phyloP scores from a whole-genome alignment of 2,329 filamentous ascomycete species.

The Beauveria pseudobassiana region DNA sequence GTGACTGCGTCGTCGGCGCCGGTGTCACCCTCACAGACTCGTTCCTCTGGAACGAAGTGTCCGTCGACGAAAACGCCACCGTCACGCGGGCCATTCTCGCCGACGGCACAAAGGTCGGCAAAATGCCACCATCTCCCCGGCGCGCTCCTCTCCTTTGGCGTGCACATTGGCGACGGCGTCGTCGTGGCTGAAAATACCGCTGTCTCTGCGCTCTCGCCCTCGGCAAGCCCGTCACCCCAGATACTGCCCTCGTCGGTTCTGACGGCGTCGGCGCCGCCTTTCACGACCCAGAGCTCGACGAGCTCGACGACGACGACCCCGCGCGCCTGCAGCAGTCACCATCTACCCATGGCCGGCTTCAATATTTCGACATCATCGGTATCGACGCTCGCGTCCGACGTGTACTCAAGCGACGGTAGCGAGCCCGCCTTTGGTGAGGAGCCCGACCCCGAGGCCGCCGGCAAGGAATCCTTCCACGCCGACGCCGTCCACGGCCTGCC shows the following conservation, averaged over 20 bases:
- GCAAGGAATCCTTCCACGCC: constrained; percentile 60
- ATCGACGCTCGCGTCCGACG: constrained; percentile 56
- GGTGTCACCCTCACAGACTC: constrained; percentile 73
- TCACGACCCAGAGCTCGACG: constrained; percentile 39
- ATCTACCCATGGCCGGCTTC: constrained; percentile 44
- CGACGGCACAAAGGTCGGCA: constrained; percentile 62
- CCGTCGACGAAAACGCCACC: constrained; percentile 65
- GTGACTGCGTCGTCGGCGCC: constrained; percentile 77
- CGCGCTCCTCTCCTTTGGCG: constrained; percentile 71
- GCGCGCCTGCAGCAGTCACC: constrained; percentile 43
- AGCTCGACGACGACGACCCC: constrained; percentile 43
- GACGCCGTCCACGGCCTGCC: constrained; percentile 84
- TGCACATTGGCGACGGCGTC: constrained; percentile 58
- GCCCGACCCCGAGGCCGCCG: constrained; percentile 44
- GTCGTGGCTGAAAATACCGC: constrained; percentile 31
- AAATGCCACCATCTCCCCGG: constrained; percentile 64
- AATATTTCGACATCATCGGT: constrained; percentile 48
- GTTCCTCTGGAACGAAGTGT: constrained; percentile 81
- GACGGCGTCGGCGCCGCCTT: constrained; percentile 44
- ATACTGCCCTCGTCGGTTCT: constrained; percentile 40
- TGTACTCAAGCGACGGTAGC: constrained; percentile 58
- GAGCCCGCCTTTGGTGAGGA: constrained; percentile 60
- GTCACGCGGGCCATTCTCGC: constrained; percentile 71
- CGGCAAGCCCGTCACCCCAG: constrained; percentile 30
- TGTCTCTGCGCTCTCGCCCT: constrained; percentile 29